phyloP scores from a whole-genome alignment of 352 stramenopile genomes.

The Globisporangium recalcitrans region DNA sequence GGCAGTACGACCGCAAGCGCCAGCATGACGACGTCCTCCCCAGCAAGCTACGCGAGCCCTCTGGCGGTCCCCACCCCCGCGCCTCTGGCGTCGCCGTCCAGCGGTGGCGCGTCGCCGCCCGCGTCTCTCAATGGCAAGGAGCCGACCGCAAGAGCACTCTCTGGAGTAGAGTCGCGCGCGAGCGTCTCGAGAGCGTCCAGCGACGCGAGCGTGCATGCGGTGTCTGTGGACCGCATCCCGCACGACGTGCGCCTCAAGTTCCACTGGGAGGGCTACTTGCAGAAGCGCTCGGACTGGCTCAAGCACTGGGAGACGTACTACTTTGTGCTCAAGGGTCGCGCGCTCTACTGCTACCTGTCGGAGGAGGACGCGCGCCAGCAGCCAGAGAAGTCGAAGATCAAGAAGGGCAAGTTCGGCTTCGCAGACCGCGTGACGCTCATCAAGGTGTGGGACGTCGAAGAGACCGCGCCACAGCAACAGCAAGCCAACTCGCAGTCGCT shows the following conservation, averaged over 20 bases:
- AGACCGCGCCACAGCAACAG: constrained; percentile 18
- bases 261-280: constrained; percentile 83
- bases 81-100: background rate
- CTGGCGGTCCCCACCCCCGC: constrained; percentile 5
- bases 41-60: constrained; percentile 13
- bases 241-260: constrained; percentile 44
- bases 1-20: background rate
- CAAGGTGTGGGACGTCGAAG: constrained; percentile 70
- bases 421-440: constrained; percentile 71
- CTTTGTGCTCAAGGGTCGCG: constrained; percentile 65
- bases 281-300: constrained; percentile 87
- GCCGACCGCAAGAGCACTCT: background rate
- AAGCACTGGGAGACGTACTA: constrained; percentile 90
- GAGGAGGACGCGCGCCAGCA: constrained; percentile 72
- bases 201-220: background rate
- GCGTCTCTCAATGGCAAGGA: background rate
- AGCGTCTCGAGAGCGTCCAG: constrained; percentile 3
- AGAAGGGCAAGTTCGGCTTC: constrained; percentile 85
- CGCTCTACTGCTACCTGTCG: constrained; percentile 80
- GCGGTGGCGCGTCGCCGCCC: background rate
- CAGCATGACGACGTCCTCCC: constrained; percentile 10
- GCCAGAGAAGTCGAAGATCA: constrained; percentile 86
- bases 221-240: constrained; percentile 13
- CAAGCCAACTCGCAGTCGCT: background rate
- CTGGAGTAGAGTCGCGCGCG: background rate